Percentiles rank a stretch among this genome's conserved stretches.
Evolutionary conservation across 352 stramenopile genomes (phyloP).

Genomic region (Pythium apleroticum): DNA sequence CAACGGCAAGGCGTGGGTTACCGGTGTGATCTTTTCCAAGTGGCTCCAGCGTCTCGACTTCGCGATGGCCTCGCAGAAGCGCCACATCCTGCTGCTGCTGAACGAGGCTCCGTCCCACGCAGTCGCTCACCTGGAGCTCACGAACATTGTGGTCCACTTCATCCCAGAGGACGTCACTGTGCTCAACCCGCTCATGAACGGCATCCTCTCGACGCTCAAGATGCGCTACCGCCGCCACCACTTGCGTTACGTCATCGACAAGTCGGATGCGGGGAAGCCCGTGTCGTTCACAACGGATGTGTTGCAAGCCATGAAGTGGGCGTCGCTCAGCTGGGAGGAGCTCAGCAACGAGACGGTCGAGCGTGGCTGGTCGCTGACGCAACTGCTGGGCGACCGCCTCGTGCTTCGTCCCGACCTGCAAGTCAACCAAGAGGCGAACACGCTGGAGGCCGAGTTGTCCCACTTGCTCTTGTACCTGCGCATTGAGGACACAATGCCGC

Average conservation of each 20-base stretch:
- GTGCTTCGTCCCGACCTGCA: constrained; percentile 45
- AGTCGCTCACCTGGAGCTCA: constrained; percentile 73
- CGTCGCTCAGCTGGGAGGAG: constrained; percentile 64
- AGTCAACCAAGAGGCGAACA: constrained; percentile 57
- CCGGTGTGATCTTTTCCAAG: constrained; percentile 78
- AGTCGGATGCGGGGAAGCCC: constrained; percentile 43
- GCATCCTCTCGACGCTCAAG: constrained; percentile 66
- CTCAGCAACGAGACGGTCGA: constrained; percentile 68
- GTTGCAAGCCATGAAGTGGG: constrained; percentile 83
- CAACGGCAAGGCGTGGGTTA: constrained; percentile 86
- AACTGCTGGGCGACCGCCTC: constrained; percentile 54
- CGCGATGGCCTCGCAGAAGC: constrained; percentile 74
- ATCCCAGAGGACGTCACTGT: constrained; percentile 47
- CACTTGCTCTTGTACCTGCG: constrained; percentile 68
- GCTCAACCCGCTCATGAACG: constrained; percentile 68
- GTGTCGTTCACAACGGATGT: constrained; percentile 64
- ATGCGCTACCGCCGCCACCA: constrained; percentile 75
- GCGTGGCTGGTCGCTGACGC: constrained; percentile 60
- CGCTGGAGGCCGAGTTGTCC: constrained; percentile 63
- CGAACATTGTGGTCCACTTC: constrained; percentile 70
- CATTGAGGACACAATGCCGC: constrained; percentile 52
- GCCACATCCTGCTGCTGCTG: constrained; percentile 73
- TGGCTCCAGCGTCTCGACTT: constrained; percentile 83
- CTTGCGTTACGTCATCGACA: constrained; percentile 63
- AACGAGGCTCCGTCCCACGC: constrained; percentile 80